These are phyloP conservation scores for Paralagenidium karlingii DNA, from an alignment of 352 stramenopile genomes.

Conservation along the genomic window DNA sequence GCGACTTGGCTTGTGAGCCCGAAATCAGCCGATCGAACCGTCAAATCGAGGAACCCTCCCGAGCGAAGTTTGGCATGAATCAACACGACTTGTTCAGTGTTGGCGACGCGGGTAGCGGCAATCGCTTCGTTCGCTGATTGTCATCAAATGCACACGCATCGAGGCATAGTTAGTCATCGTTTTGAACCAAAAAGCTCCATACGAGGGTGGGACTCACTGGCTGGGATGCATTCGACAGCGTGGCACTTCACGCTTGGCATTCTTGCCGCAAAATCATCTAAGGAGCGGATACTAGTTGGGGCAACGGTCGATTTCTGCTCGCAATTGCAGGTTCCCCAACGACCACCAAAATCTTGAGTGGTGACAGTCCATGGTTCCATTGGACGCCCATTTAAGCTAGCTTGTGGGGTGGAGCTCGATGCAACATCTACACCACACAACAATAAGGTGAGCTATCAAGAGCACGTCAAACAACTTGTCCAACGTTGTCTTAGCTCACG, in stretches of 20 bases:
- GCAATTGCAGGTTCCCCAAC: constrained; percentile 68
- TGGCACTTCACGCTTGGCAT: constrained; percentile 72
- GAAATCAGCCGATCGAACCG: constrained; percentile 75
- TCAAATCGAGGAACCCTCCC: constrained; percentile 73
- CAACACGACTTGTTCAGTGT: constrained; percentile 73
- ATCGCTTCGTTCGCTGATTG: constrained; percentile 80
- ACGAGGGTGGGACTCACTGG: constrained; percentile 41
- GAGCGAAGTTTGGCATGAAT: constrained; percentile 81
- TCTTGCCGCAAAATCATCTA: constrained; percentile 73
- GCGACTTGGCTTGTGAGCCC: constrained; percentile 62
- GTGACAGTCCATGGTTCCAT: constrained; percentile 79
- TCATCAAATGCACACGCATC: constrained; percentile 3
- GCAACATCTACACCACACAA: too few relatives aligned
- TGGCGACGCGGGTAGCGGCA: constrained; percentile 53
- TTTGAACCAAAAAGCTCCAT: neutral
- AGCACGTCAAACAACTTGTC: too few relatives aligned
- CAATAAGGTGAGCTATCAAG: too few relatives aligned
- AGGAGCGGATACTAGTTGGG: constrained; percentile 58
- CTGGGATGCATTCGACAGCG: constrained; percentile 72
- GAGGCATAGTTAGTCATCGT: neutral
- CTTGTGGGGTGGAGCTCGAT: too few relatives aligned
- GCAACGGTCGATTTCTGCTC: constrained; percentile 81
- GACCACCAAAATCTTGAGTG: constrained; percentile 76
- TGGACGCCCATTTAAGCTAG: constrained; percentile 67
- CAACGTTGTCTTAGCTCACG: too few relatives aligned